Base-by-base conservation (phyloP, 225 moss, liverwort and hornwort genomes). In the Sphagnum tenellum region DNA sequence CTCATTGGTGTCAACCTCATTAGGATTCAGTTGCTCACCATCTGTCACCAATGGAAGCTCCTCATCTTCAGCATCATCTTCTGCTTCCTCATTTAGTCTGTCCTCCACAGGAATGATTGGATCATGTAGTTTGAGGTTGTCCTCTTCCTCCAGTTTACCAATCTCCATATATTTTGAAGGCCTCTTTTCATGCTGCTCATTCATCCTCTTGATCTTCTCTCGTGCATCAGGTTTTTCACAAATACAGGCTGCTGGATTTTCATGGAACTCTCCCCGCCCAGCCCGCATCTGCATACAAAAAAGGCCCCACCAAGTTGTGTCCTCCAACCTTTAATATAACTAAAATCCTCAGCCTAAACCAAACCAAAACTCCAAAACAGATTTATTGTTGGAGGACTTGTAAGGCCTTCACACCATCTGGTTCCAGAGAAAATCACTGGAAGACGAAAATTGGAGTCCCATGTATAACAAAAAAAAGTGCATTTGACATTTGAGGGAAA, bases 231-330 rank as follows among this genome's bases (percentile, higher is more conserved):
- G 69, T 49, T 66, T 78, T n/a, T 87, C 75, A 70, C 92, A 89
- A 47, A 92, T 87, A 69, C 92, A 92, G 2, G 77, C 81, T 14
- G 85, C 29, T 5, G 92, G 92, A 61, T 89, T 85, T 60, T 89
- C 89, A 3, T 92, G 85, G 50, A 92, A 89, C 62, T 82, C 81
- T 11, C 89, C 92, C 65, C 70, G 79, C 8, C 92, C 92, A 6
- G 49, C 47, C 66, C 74, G 77, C 8, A 83, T 55, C 69, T 69
- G 69, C 46, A 62, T 3, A 5, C 8, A 45, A 14, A n/a, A 47
- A 2, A 7, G 12, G 44, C 59, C 9, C 29, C 0, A 29, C 29
- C 29, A 1, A 29, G 29, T 29, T 29, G 0, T 29, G 29, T 29
- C 29, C 29, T 0, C 29, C 29, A 29, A 29, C 29, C 0, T 29